Evolutionary conservation across 1,284 basidiomycete species (phyloP), one percentile per base, ranked within the genome.

Genomic region (Ceratobasidium sp.): DNA sequence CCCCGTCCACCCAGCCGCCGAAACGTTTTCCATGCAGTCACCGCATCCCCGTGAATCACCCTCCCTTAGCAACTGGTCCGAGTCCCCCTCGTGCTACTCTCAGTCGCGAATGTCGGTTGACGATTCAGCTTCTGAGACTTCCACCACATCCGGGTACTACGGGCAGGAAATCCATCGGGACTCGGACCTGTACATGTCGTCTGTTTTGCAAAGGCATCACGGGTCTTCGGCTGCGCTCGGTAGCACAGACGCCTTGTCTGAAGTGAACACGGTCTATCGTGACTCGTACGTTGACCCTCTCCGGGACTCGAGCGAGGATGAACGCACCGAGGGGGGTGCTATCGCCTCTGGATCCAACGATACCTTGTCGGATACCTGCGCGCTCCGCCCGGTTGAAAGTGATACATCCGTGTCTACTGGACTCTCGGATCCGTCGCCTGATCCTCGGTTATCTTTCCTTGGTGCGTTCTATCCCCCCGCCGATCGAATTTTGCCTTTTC

Each of bases 231-330:
- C 19, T 52, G 22, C 51, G 22, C 22, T 52, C 6, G 51, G 13
- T 22, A 40, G 37, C 6, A 40, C 37, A n/a, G 56, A 59, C 11
- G 56, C 32, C 56, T 32, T 5, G 32, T 46, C 37, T 22, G 51
- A 69, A 34, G 49, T 34, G 11, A 43, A 69, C 37, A 34, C 32
- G 1, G 25, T 19, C 34, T 69, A 69, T 43, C 67, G 67, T 7
- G 19, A 29, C 9, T 69, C 67, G 8, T 73, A 73, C 37, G 70
- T 73, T 37, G 57, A 73, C 44, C 70, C 70, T 19, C 56, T 73
- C 43, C n/a, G 57, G 15, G 70, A 73, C 70, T 73, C 70, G 70
- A 73, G 70, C 57, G 70, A 73, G 15, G 70, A 73, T 57, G 70
- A 73, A 32, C 57, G 70, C 9, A 62, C 70, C 17, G 70, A 62